phyloP scores from a whole-genome alignment of 2,329 filamentous ascomycete genomes.

The Tolypocladium ophioglossoides region DNA sequence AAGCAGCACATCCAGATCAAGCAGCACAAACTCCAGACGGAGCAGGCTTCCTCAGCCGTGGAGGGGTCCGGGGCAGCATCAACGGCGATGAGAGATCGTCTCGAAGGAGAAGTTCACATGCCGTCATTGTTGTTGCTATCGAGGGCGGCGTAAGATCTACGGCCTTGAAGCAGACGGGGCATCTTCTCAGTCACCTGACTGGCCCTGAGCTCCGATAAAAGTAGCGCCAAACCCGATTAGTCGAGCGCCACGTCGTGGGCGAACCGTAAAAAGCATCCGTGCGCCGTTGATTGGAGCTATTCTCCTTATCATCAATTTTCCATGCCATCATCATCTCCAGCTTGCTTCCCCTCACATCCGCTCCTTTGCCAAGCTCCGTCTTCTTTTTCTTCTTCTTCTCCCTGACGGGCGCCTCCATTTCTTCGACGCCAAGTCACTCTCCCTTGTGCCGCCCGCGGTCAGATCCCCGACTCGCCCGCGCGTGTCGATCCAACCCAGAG shows the following conservation, averaged over 20 bases:
- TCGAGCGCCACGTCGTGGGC: background rate
- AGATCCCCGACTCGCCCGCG: background rate
- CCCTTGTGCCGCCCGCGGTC: background rate
- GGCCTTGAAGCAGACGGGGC: too few relatives aligned
- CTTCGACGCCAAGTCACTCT: background rate
- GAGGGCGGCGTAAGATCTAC: background rate
- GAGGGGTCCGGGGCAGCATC: background rate
- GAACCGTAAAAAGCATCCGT: background rate
- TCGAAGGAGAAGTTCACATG: too few relatives aligned
- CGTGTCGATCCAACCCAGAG: background rate
- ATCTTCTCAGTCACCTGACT: background rate
- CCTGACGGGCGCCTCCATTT: background rate
- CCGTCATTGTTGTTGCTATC: too few relatives aligned
- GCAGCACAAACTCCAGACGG: background rate
- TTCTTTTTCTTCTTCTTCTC: background rate
- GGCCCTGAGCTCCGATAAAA: too few relatives aligned
- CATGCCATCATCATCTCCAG: background rate
- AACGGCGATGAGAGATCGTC: too few relatives aligned
- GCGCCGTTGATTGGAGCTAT: background rate
- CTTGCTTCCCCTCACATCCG: slow-evolving; percentile 12
- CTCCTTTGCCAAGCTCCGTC: slow-evolving; percentile 11
- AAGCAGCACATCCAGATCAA: background rate
- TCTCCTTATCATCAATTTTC: slow-evolving; percentile 7
- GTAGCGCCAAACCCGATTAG: background rate
- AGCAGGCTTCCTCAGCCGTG: background rate